A percentile compares a stretch with the other conserved stretches of the same genome.
Evolutionary conservation across 176 grass and related monocot species (phyloP).

Genomic region (Panicum miliaceum): DNA sequence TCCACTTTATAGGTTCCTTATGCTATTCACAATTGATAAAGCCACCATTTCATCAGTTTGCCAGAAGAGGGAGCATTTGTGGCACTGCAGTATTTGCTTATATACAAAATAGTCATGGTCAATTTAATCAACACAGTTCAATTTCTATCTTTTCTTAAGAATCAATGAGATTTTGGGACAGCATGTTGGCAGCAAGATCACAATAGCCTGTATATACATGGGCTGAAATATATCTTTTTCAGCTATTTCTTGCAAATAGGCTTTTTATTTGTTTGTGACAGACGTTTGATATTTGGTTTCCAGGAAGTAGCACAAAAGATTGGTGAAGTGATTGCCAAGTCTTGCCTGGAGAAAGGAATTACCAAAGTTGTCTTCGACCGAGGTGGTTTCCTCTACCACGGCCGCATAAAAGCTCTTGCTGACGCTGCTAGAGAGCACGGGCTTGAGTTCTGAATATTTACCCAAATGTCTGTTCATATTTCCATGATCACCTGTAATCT

Average conservation of each 20-base stretch:
- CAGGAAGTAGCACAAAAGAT: conserved; percentile 91
- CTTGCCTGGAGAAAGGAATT: conserved; percentile 96
- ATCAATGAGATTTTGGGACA: background rate
- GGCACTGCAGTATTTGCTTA: background rate
- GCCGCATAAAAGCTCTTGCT: conserved; percentile 85
- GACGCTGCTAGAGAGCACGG: conserved; percentile 85
- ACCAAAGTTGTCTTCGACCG: conserved; percentile 89
- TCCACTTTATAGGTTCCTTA: background rate
- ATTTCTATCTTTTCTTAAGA: background rate
- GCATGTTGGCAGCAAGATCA: background rate
- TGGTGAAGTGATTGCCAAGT: conserved; percentile 84
- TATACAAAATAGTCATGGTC: background rate
- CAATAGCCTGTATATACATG: background rate
- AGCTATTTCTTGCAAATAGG: background rate
- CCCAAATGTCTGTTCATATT: conserved; percentile 36
- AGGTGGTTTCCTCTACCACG: conserved; percentile 89
- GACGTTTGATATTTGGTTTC: conserved; percentile 32
- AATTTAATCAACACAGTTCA: background rate
- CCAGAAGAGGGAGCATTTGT: background rate
- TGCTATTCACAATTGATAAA: background rate
- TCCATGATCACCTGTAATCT: conserved; percentile 32
- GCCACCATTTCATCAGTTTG: background rate
- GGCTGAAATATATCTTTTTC: background rate
- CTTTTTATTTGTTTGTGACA: conserved; percentile 19
- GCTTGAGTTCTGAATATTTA: conserved; percentile 70